Conservation (phyloP, 192 early-diverging fungal species). For the Diversispora eburnea region DNA sequence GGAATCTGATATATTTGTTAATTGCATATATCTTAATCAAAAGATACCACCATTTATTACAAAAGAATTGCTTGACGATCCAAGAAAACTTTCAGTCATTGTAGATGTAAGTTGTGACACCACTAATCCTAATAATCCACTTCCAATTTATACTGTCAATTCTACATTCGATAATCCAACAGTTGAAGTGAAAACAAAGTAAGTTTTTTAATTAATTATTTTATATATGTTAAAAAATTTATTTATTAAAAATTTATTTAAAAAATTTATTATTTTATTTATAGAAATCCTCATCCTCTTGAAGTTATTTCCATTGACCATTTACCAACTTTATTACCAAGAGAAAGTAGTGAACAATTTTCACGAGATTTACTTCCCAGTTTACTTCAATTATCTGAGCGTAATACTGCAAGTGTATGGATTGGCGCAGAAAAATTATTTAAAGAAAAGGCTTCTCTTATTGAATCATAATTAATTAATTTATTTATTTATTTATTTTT, state of each 20-base stretch:
- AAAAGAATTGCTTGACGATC: slow-evolving; percentile 65
- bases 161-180: slow-evolving; percentile 95
- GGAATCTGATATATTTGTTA: slow-evolving; percentile 91
- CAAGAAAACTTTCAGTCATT: slow-evolving; percentile 76
- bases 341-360: slow-evolving; percentile 89
- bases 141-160: slow-evolving; percentile 88
- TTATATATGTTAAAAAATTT: background rate
- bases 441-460: slow-evolving; percentile 60
- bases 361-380: slow-evolving; percentile 80
- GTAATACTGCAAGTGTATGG: slow-evolving; percentile 73
- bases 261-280: background rate
- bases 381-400: slow-evolving; percentile 66
- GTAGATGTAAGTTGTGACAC: slow-evolving; percentile 96
- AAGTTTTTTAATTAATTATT: slow-evolving; percentile 14
- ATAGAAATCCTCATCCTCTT: slow-evolving; percentile 61
- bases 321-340: slow-evolving; percentile 88
- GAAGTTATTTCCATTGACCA: slow-evolving; percentile 97
- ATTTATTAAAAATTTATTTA: background rate
- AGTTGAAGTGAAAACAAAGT: slow-evolving; percentile 59
- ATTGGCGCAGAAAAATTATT: slow-evolving; percentile 79
- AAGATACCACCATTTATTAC: slow-evolving; percentile 95
- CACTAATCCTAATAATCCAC: slow-evolving; percentile 96
- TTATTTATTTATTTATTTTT: too few relatives aligned
- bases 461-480: background rate
- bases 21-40: slow-evolving; percentile 95